A percentile compares a stretch with the other conserved stretches of the same genome.
Conservation (phyloP, 2,329 filamentous ascomycete genomes). For the Fusarium anguioides region DNA sequence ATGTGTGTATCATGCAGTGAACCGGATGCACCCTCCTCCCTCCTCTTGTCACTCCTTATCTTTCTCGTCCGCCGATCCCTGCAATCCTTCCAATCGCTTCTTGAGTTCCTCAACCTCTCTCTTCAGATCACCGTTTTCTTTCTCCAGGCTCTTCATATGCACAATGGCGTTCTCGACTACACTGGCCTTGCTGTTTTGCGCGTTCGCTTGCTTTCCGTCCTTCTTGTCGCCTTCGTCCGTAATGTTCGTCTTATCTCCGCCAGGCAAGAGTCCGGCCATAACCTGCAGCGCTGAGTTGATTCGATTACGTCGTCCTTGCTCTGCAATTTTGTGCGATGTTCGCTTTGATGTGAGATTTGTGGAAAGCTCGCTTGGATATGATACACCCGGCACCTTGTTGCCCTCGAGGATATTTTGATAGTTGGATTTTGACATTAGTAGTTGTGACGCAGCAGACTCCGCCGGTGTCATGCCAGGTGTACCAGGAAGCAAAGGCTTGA, state of each 20-base stretch:
- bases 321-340: conserved; percentile 97
- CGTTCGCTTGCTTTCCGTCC: conserved; percentile 59
- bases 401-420: conserved; percentile 98
- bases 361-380: conserved; percentile 89
- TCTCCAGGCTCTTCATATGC: conserved; percentile 88
- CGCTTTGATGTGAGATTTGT: conserved; percentile 96
- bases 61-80: conserved; percentile 18
- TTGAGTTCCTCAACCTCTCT: conserved; percentile 62
- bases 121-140: conserved; percentile 76
- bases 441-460: conserved; percentile 73
- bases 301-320: conserved; percentile 93
- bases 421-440: conserved; percentile 94
- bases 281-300: conserved; percentile 95
- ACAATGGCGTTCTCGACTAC: conserved; percentile 98
- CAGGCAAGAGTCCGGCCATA: conserved; percentile 88
- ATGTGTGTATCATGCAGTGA: neutral
- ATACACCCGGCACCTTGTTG: conserved; percentile 87
- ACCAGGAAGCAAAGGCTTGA: conserved; percentile 86
- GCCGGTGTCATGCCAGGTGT: conserved; percentile 60
- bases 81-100: conserved; percentile 47
- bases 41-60: conserved; percentile 23
- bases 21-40: neutral
- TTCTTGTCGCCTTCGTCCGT: conserved; percentile 61
- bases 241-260: conserved; percentile 54
- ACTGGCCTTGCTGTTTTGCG: conserved; percentile 89